Evolutionary conservation across 768 basidiomycete species (phyloP).

Genomic region (Heimioporus sp.): DNA sequence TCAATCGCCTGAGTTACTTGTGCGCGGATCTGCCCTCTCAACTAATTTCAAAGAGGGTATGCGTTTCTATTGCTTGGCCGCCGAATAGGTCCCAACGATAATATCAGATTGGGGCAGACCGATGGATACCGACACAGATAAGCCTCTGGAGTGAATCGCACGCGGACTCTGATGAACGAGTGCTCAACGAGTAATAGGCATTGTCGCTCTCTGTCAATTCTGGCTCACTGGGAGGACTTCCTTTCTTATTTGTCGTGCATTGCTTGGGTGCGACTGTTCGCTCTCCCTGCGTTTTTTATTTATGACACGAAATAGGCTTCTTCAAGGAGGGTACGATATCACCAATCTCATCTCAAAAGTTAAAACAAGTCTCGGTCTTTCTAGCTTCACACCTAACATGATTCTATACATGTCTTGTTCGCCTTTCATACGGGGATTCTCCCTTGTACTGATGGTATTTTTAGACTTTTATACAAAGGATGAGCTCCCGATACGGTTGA

Average conservation of each 20-base stretch:
- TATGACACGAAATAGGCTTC: background rate
- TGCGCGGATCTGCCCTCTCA: slow-evolving; percentile 64
- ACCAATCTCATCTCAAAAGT: no score
- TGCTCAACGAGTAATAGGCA: slow-evolving; percentile 13
- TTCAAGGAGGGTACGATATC: slow-evolving; percentile 47
- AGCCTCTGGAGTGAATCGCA: slow-evolving; percentile 43
- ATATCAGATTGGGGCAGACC: slow-evolving; percentile 54
- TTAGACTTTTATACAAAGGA: slow-evolving; percentile 52
- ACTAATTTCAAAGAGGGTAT: slow-evolving; percentile 55
- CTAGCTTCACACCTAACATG: slow-evolving; percentile 54
- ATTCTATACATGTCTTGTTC: slow-evolving; percentile 60
- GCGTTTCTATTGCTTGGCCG: slow-evolving; percentile 3
- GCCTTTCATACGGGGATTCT: slow-evolving; percentile 12
- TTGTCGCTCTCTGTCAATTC: slow-evolving; percentile 52
- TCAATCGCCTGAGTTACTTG: slow-evolving; percentile 51
- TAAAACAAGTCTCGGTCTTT: background rate
- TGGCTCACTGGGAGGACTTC: slow-evolving; percentile 49
- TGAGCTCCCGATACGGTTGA: slow-evolving; percentile 51
- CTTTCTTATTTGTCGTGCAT: slow-evolving; percentile 48
- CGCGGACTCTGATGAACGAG: background rate
- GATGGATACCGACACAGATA: slow-evolving; percentile 63
- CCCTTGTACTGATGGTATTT: background rate
- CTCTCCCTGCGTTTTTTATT: background rate
- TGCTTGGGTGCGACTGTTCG: slow-evolving; percentile 39
- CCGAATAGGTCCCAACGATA: background rate